Conservation (phyloP, 2,329 filamentous ascomycete species). For the Fusarium sp. region DNA sequence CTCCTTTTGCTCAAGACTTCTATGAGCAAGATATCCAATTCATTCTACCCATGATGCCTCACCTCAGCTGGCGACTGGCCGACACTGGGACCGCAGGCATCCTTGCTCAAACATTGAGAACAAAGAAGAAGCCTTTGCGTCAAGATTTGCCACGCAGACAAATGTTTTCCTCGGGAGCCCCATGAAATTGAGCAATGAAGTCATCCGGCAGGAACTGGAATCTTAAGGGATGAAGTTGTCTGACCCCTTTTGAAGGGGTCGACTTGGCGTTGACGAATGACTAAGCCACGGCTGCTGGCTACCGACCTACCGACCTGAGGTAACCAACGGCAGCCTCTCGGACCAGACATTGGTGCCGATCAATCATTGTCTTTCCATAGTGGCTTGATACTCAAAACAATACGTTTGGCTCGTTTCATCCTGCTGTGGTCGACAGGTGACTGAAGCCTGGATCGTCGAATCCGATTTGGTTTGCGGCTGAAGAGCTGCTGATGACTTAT, state of each 20-base stretch:
- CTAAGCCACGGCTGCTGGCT: conserved; percentile 31
- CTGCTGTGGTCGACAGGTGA: background rate
- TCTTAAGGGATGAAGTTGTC: conserved; percentile 47
- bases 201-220: conserved; percentile 40
- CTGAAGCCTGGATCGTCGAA: background rate
- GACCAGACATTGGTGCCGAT: background rate
- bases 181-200: conserved; percentile 27
- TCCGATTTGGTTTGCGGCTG: background rate
- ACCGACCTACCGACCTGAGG: no score
- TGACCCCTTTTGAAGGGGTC: conserved; percentile 40
- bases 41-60: no score
- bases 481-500: background rate
- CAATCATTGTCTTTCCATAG: conserved; percentile 4
- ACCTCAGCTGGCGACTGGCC: no score
- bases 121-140: conserved; percentile 1
- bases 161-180: conserved; percentile 5
- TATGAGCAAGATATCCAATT: background rate
- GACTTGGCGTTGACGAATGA: conserved; percentile 27
- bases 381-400: background rate
- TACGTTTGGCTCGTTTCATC: background rate
- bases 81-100: background rate
- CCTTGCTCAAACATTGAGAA: conserved; percentile 6
- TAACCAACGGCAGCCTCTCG: no score
- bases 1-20: conserved; percentile 26
- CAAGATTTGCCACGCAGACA: background rate